Percentiles rank a stretch among this genome's conserved stretches.
These are phyloP conservation scores for Vigna radiata DNA, from an alignment of 306 rosid genomes.

Conservation along the genomic window DNA sequence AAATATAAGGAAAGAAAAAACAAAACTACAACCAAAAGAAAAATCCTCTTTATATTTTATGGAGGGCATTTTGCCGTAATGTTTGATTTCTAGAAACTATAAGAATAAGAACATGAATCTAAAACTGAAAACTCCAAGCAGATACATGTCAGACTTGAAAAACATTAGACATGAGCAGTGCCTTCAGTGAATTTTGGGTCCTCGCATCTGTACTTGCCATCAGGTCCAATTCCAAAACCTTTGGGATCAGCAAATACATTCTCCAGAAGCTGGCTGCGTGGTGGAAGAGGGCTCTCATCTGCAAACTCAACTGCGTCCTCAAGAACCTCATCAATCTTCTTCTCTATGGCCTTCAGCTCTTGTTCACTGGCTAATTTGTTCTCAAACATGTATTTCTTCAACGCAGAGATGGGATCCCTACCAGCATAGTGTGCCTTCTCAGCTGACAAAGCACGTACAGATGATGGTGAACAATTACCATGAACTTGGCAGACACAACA, in stretches of 20 bases:
- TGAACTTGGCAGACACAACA: constrained; percentile 25
- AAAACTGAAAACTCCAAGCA: constrained; percentile 41
- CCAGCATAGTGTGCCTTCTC: constrained; percentile 94
- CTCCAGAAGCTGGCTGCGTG: constrained; percentile 90
- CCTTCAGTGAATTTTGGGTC: constrained; percentile 96
- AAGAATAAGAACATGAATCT: constrained; percentile 48
- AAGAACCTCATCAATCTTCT: constrained; percentile 78
- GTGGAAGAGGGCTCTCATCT: constrained; percentile 82
- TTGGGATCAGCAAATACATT: constrained; percentile 96
- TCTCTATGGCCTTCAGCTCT: constrained; percentile 78
- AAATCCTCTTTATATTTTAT: constrained; percentile 49
- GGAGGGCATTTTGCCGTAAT: constrained; percentile 36
- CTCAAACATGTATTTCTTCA: constrained; percentile 75
- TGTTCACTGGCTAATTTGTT: constrained; percentile 76
- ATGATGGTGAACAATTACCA: constrained; percentile 17
- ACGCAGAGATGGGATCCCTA: constrained; percentile 85
- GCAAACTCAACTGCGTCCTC: constrained; percentile 88
- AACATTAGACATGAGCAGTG: constrained; percentile 84
- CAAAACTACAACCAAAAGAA: constrained; percentile 55
- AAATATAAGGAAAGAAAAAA: constrained; percentile 34
- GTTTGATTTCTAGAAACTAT: constrained; percentile 42
- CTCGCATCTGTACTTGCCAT: constrained; percentile 92
- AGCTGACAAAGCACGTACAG: constrained; percentile 61
- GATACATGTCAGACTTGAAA: constrained; percentile 31
- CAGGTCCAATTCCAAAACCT: constrained; percentile 96